Percentiles rank a stretch among this genome's conserved stretches.
These are phyloP conservation scores for Capsicum chinense DNA, from an alignment of 257 asterid genomes.

Conservation along the genomic window DNA sequence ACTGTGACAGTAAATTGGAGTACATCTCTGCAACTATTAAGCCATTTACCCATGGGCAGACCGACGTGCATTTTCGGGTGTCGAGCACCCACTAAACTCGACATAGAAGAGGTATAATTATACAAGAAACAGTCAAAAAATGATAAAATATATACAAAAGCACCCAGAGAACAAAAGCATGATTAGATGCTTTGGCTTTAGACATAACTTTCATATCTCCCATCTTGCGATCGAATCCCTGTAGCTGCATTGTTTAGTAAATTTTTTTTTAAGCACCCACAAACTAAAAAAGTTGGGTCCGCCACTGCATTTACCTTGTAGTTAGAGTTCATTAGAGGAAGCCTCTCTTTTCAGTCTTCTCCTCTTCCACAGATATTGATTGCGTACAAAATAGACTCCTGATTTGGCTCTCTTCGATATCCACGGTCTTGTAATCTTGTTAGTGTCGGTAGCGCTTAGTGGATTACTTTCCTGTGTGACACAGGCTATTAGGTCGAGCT, in stretches of 20 bases:
- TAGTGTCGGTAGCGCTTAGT: not conserved
- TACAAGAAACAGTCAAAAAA: too few relatives aligned
- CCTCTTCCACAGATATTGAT: not conserved
- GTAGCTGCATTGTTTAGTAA: too few relatives aligned
- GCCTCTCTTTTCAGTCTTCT: not conserved
- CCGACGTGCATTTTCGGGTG: too few relatives aligned
- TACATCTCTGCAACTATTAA: not conserved
- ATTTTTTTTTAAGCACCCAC: too few relatives aligned
- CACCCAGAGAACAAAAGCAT: too few relatives aligned
- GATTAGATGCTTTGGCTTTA: too few relatives aligned
- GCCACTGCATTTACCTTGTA: not conserved
- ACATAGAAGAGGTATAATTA: too few relatives aligned
- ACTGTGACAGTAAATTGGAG: not conserved
- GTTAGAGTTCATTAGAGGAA: not conserved
- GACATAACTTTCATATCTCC: too few relatives aligned
- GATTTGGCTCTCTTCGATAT: not conserved
- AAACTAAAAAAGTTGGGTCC: too few relatives aligned
- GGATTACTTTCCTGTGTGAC: not conserved
- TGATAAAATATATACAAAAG: too few relatives aligned
- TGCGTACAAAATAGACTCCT: not conserved
- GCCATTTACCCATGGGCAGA: not conserved
- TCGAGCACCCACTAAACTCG: too few relatives aligned
- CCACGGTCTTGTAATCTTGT: not conserved
- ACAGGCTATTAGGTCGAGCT: not conserved
- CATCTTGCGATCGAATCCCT: too few relatives aligned